Evolutionary conservation across 2,329 filamentous ascomycete genomes (phyloP), one percentile per base, ranked within the genome.

Genomic region (Paecilomyces fulvus): DNA sequence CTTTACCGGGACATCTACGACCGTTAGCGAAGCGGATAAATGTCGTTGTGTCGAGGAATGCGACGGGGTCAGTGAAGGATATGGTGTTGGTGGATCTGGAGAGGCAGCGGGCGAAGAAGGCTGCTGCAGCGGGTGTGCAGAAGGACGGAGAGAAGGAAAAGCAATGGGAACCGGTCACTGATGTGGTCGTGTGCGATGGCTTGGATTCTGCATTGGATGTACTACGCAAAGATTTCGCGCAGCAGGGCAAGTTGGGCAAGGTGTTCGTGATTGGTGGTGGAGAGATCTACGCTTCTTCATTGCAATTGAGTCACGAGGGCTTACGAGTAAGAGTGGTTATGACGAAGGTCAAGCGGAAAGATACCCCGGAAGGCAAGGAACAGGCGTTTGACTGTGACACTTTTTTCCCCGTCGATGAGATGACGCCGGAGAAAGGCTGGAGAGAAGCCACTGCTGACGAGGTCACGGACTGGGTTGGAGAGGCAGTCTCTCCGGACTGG

Each of bases 251-350:
- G 11, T 64, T 85, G 31, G 81, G 79, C 8, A 81, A 82, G 63
- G 80, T 90, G 3, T 97, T 92, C 72, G 83, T 97, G 49, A 96
- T 99, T 65, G 94, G 94, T 23, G 94, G 94, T 3, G 88, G 85
- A 56, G 87, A 91, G 75, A 86, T 97, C 61, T 99, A 97, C 73
- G 78, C 77, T 43, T 81, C 85, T 21, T 86, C 90, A 12, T 76
- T 97, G 67, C 53, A 62, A 10, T 55, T 69, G 49, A 48, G 53
- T 30, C 14, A 43, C 8, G 25, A 56, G 10, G 31, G 25, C 2
- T 30, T 23, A 23, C 48, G 28, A 21, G 56, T 75, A 37, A 59
- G 73, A 55, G 68, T 75, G 60, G 65, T 75, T 21, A 70, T 75
- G 73, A 75, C 73, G 33, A 67, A 73, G 63, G 67, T 75, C 50